These are phyloP conservation scores for Talaromyces sp. DNA, from an alignment of 2,329 filamentous ascomycete species.

Conservation along the genomic window DNA sequence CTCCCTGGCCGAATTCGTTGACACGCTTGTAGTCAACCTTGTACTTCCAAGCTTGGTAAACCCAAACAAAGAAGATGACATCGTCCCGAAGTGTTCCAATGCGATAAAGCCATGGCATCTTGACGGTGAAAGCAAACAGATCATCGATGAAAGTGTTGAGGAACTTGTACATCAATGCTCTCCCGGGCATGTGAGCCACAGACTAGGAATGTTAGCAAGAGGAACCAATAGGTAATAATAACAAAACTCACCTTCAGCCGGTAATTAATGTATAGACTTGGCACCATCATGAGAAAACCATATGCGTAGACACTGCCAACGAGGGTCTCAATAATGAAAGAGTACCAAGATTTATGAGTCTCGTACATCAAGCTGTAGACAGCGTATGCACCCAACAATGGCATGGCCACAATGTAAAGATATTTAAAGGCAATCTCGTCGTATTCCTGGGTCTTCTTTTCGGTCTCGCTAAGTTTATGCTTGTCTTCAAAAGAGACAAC, in stretches of 20 bases:
- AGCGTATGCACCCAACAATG: slow-evolving; percentile 83
- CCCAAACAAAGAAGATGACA: slow-evolving; percentile 95
- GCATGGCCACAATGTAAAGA: slow-evolving; percentile 87
- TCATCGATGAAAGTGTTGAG: slow-evolving; percentile 99
- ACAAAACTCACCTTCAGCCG: slow-evolving; percentile 72
- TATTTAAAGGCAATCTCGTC: slow-evolving; percentile 97
- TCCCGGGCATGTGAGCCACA: slow-evolving; percentile 93
- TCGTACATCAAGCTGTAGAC: slow-evolving; percentile 90
- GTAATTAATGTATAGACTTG: slow-evolving; percentile 97
- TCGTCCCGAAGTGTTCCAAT: slow-evolving; percentile 91
- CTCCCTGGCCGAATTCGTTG: slow-evolving; percentile 97
- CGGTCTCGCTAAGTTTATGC: slow-evolving; percentile 88
- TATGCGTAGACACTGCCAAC: slow-evolving; percentile 97
- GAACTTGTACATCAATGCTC: slow-evolving; percentile 98
- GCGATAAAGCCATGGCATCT: slow-evolving; percentile 93
- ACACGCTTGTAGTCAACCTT: slow-evolving; percentile 85
- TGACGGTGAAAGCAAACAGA: slow-evolving; percentile 97
- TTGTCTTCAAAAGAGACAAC: slow-evolving; percentile 89
- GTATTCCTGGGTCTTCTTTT: slow-evolving; percentile 98
- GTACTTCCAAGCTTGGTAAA: slow-evolving; percentile 93
- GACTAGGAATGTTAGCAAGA: slow-evolving; percentile 38
- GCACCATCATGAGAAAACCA: slow-evolving; percentile 99
- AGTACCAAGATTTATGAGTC: slow-evolving; percentile 96
- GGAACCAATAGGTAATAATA: slow-evolving; percentile 4
- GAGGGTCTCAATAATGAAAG: slow-evolving; percentile 88